Evolutionary conservation across 345 rosid species (phyloP).

Genomic region (Brassica cretica): DNA sequence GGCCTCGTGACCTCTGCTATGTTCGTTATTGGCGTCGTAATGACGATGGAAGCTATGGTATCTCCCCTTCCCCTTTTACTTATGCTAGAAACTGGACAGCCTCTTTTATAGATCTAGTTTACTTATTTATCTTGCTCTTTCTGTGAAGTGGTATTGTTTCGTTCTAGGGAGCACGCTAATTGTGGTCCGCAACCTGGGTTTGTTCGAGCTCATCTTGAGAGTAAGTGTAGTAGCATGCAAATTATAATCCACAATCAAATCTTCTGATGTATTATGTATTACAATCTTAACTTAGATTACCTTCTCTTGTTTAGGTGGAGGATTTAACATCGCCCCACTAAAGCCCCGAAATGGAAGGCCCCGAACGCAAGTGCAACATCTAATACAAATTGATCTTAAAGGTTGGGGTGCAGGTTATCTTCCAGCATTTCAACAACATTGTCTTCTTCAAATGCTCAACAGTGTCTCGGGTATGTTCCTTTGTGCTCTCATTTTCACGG

Average conservation of each 20-base stretch:
- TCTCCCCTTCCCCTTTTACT: conserved; percentile 14
- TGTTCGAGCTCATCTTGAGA: conserved; percentile 97
- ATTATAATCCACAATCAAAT: not conserved
- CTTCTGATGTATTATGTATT: not conserved
- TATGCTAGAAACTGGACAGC: conserved; percentile 17
- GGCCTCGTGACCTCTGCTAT: conserved; percentile 99
- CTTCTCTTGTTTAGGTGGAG: conserved; percentile 73
- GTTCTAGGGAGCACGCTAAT: conserved; percentile 94
- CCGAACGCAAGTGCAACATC: conserved; percentile 91
- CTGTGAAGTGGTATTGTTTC: conserved; percentile 88
- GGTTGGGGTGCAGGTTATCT: conserved; percentile 95
- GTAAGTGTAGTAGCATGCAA: conserved; percentile 44
- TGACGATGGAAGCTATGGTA: conserved; percentile 99
- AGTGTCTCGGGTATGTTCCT: conserved; percentile 83
- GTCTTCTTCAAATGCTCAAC: conserved; percentile 97
- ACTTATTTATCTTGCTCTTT: conserved; percentile 28
- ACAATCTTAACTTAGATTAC: not conserved
- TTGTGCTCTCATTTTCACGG: conserved; percentile 11
- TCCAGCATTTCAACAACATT: conserved; percentile 94
- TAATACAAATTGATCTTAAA: conserved; percentile 95
- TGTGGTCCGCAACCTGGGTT: conserved; percentile 91
- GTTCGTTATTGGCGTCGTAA: conserved; percentile 99
- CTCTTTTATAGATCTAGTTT: conserved; percentile 18
- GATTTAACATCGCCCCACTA: conserved; percentile 88
- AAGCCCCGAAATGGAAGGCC: conserved; percentile 83